Base-by-base conservation (phyloP, 1,139 yeast species). In the Nakaseomyces nivariensis region DNA sequence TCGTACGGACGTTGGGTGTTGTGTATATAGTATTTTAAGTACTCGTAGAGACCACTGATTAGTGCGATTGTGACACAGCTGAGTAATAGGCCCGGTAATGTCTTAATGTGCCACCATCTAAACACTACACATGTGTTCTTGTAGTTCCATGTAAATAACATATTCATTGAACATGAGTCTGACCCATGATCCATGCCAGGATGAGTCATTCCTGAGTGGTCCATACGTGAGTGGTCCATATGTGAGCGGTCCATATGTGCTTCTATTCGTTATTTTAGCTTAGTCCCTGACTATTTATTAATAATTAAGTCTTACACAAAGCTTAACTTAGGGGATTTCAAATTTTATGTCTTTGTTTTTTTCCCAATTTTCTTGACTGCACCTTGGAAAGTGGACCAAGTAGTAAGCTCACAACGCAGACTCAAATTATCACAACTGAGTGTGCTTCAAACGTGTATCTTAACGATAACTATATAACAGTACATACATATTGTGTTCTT, bases 61-160 rank as follows among this genome's bases (percentile, higher is more conserved):
- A 69, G 54, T 1, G 72, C 72, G 26, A 86, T 72, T 0, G 77
- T 75, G 1, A 76, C 17, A 43, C 84, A 64, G 1, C 88, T 74
- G 5, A 78, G 51, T 1, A 82, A 24, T 49, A 86, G 76, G 10
- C 79, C 81, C 1, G 63, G 44, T n/a, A 67, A 59, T 1, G 81
- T 75, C 46, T 71, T 73, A 47, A 85, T 75, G 57, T 83, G 90
- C 95, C 95, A 85, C 88, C 90, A 83, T 53, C 70, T 67, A 66
- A 82, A 84, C 10, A 85, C 76, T 13, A 85, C 77, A 63, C 95
- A 85, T 11, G 85, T 72, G 63, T 85, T 77, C 48, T 76, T 72
- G 71, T 85, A 82, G 57, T 81, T 78, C 94, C 95, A 86, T 9
- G 90, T 85, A 66, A 85, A 85, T n/a, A 83, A 60, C 92, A 84